Conservation (phyloP, 2,329 filamentous ascomycete genomes). For the Penicillium glabrum region DNA sequence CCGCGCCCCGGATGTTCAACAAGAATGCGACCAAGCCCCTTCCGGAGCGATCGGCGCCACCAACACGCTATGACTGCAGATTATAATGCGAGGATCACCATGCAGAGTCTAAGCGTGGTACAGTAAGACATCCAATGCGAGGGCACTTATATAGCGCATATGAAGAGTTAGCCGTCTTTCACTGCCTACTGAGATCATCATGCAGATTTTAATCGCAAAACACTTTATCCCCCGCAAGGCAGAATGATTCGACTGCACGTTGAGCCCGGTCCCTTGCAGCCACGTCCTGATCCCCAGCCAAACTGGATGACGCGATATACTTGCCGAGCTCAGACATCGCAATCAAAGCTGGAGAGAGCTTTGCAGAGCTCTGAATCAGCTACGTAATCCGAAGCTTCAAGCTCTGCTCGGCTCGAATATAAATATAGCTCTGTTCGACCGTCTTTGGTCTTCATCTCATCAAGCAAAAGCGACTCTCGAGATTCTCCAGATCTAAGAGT, state of each 20-base stretch:
- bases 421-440: conserved; percentile 14
- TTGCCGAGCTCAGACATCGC: conserved; percentile 11
- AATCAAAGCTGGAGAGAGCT: neutral
- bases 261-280: conserved; percentile 20
- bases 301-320: conserved; percentile 6
- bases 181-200: conserved; percentile 14
- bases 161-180: neutral
- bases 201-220: conserved; percentile 4
- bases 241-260: conserved; percentile 15
- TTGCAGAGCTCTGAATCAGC: neutral
- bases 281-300: conserved; percentile 1
- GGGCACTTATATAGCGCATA: conserved; percentile 9
- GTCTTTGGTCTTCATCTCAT: conserved; percentile 13
- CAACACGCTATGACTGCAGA: conserved; percentile 7
- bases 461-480: conserved; percentile 9
- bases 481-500: conserved; percentile 1
- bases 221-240: conserved; percentile 16
- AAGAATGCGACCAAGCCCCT: conserved; percentile 19
- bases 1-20: conserved; percentile 6
- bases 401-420: conserved; percentile 12
- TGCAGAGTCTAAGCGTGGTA: conserved; percentile 3
- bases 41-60: conserved; percentile 13
- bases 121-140: conserved; percentile 6
- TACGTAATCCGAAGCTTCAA: conserved; percentile 9
- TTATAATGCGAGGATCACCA: conserved; percentile 20